Base-by-base conservation (phyloP, 2,329 filamentous ascomycete genomes). In the Coniochaeta prunicola region DNA sequence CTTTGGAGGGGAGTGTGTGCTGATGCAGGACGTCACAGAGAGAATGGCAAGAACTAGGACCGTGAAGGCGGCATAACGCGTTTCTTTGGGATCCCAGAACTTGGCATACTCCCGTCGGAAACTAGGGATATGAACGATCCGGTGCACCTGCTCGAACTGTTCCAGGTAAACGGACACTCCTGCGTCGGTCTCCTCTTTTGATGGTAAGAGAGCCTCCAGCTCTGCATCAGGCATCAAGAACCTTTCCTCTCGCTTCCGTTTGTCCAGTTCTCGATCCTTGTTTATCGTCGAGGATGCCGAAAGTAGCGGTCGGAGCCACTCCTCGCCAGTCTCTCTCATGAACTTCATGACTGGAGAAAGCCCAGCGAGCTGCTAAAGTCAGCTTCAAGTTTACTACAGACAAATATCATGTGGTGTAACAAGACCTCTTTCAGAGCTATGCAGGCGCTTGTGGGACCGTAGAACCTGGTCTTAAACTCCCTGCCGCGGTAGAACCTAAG, bases 291-390 rank as follows among this genome's bases (percentile, higher is more conserved):
- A 79, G 28, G 83, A 75, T 50, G 45, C 45, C 7, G 45, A 50
- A 4, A 55, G 53, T 50, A 85, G 77, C 8, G 83, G 82, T 57
- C 79, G 77, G 58, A 86, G 75, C 81, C 82, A 85, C 67, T 85
- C 81, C 57, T 84, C 80, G 10, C 82, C 81, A 0, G 82, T 85
- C 71, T 85, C 82, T 63, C 79, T 80, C 83, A 86, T 85, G n/a
- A 50, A 50, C n/a, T 55, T 55, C 53, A 55, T 55, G 60, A 85
- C 85, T 15, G 81, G 79, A 53, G 77, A 81, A 53, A 86, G 74
- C 2, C 83, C 82, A 2, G 80, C 79, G 64, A 82, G 72, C 73
- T 73, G 57, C 15, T 30, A 21, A 15, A 26, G 24, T 50, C 21
- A 50, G 45, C 24, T 50, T 28, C 26, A 45, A 10, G 19, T 45